Percentiles rank a stretch among this genome's conserved stretches.
Conservation (phyloP, 768 basidiomycete genomes). For the Phlebiopsis flavidoalba region DNA sequence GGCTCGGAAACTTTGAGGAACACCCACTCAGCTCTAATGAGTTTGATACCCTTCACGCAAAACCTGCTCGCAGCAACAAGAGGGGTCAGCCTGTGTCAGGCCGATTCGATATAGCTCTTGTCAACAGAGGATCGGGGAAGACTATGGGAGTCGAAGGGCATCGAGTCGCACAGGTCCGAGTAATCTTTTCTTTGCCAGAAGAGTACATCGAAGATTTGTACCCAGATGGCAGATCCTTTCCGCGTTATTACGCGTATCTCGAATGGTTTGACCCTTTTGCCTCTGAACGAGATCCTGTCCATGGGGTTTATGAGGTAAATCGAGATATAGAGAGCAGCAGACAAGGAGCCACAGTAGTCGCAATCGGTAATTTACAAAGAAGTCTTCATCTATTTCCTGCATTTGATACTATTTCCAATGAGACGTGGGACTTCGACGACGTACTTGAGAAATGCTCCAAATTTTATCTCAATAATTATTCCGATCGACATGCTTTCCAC, state of each 20-base stretch:
- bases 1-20: not conserved
- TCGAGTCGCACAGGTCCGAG: not conserved
- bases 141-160: slow-evolving; percentile 5
- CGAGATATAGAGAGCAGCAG: not conserved
- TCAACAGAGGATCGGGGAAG: not conserved
- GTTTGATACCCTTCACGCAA: slow-evolving; percentile 4
- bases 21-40: slow-evolving; percentile 1
- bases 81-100: not conserved
- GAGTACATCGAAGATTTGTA: not conserved
- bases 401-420: slow-evolving; percentile 25
- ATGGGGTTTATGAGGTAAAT: not conserved
- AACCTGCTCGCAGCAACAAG: not conserved
- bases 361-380: slow-evolving; percentile 14
- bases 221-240: not conserved
- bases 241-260: not conserved
- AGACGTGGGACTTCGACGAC: slow-evolving; percentile 27
- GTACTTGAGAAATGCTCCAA: slow-evolving; percentile 25
- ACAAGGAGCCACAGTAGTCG: slow-evolving; percentile 14
- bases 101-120: slow-evolving; percentile 5
- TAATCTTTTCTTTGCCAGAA: not conserved
- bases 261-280: not conserved
- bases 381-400: slow-evolving; percentile 28
- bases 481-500: slow-evolving; percentile 20
- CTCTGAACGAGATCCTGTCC: not conserved
- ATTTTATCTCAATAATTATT: slow-evolving; percentile 29